Evolutionary conservation across 169 alveolate genomes (phyloP).

Genomic region (Plasmodium relictum): DNA sequence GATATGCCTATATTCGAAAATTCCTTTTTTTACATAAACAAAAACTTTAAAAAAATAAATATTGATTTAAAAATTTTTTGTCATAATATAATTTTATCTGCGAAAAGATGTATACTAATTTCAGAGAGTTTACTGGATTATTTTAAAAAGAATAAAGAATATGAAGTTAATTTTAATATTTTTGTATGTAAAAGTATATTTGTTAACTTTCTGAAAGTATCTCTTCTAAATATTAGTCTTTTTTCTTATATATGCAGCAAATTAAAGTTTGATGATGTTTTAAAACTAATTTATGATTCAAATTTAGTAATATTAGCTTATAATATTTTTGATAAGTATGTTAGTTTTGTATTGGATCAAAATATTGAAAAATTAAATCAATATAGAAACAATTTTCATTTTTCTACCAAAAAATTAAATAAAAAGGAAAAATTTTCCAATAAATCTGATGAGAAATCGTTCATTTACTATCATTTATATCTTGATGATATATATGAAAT

Average conservation of each 20-base stretch:
- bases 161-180: conserved; percentile 50
- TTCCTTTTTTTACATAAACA: conserved; percentile 32
- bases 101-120: conserved; percentile 55
- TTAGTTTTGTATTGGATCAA: conserved; percentile 49
- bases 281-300: conserved; percentile 42
- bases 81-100: conserved; percentile 30
- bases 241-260: conserved; percentile 47
- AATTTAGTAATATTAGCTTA: conserved; percentile 38
- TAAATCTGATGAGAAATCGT: not conserved
- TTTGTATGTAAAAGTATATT: conserved; percentile 60
- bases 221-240: conserved; percentile 37
- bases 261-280: conserved; percentile 52
- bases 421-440: not conserved
- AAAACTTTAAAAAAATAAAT: conserved; percentile 19
- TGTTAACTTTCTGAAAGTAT: conserved; percentile 49
- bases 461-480: conserved; percentile 2
- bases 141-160: conserved; percentile 36
- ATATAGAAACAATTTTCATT: conserved; percentile 22
- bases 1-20: conserved; percentile 77
- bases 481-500: conserved; percentile 57
- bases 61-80: conserved; percentile 53
- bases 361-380: conserved; percentile 23
- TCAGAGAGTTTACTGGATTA: conserved; percentile 25
- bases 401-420: not conserved
- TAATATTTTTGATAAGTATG: conserved; percentile 55